These are phyloP conservation scores for Cutaneotrichosporon mucoides DNA, from an alignment of 1,284 basidiomycete genomes.

Conservation along the genomic window DNA sequence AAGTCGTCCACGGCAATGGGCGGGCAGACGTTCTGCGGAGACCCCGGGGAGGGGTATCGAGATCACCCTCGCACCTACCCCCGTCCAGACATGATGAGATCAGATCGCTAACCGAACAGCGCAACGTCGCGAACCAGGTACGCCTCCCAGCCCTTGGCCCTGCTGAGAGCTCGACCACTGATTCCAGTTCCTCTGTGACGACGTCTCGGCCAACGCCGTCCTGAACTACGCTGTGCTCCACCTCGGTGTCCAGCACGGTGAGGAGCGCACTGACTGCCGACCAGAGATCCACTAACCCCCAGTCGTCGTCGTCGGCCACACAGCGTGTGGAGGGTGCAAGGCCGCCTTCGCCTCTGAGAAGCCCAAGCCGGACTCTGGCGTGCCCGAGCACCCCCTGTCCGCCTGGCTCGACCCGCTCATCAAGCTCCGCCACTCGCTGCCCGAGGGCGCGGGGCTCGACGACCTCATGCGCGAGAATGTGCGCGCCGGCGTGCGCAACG, in stretches of 20 bases:
- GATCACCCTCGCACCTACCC: too few species aligned
- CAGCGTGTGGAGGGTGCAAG: slow-evolving; percentile 69
- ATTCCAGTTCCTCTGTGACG: slow-evolving; percentile 13
- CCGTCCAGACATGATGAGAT: too few species aligned
- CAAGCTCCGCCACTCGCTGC: slow-evolving; percentile 56
- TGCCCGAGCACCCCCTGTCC: slow-evolving; percentile 56
- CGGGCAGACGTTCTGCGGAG: not conserved
- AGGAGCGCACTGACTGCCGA: not conserved
- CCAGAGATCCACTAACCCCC: slow-evolving; percentile 1
- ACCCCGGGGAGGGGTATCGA: too few species aligned
- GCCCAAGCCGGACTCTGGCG: slow-evolving; percentile 5
- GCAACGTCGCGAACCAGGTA: slow-evolving; percentile 59
- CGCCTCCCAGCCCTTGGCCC: too few species aligned
- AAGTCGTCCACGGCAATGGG: slow-evolving; percentile 54
- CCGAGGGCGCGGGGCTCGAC: slow-evolving; percentile 53
- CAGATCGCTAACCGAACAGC: slow-evolving; percentile 20
- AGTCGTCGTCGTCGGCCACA: slow-evolving; percentile 80
- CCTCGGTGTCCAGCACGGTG: slow-evolving; percentile 78
- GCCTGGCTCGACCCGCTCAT: slow-evolving; percentile 72
- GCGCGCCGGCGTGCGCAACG: slow-evolving; percentile 66
- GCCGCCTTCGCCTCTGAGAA: slow-evolving; percentile 54
- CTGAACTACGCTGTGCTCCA: slow-evolving; percentile 74
- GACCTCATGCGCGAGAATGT: slow-evolving; percentile 72
- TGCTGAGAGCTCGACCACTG: not conserved
- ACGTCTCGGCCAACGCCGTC: slow-evolving; percentile 60